Evolutionary conservation across 441 rosid species (phyloP).

Genomic region (Syzygium malaccense): DNA sequence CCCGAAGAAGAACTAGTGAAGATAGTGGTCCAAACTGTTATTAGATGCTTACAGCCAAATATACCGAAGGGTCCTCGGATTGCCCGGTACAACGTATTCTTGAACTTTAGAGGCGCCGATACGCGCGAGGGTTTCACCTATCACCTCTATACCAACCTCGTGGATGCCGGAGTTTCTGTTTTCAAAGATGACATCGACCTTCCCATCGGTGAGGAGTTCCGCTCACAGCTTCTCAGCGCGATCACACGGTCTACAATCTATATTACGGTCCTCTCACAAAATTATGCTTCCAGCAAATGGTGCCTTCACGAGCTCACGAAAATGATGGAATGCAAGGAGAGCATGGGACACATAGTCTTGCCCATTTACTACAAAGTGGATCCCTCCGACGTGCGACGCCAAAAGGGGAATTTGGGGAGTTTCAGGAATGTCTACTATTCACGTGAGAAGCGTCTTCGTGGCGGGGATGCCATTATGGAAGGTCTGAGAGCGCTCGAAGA

Average conservation of each 20-base stretch:
- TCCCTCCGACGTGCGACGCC: no score
- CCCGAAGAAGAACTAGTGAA: background rate
- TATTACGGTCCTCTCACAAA: fast-evolving
- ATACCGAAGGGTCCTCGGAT: background rate
- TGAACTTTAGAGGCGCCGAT: background rate
- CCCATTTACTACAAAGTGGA: background rate
- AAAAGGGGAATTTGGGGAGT: no score
- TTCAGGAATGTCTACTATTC: no score
- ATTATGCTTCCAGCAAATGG: background rate
- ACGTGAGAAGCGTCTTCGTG: no score
- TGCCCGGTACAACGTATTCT: background rate
- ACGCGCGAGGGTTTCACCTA: background rate
- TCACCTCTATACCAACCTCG: background rate
- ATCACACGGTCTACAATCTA: background rate
- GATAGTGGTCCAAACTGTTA: background rate
- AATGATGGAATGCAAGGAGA: background rate
- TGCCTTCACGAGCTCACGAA: background rate
- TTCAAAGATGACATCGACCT: background rate
- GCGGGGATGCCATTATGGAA: background rate
- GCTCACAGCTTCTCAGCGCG: background rate
- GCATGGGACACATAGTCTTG: background rate
- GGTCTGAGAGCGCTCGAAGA: no score
- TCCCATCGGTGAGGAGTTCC: background rate
- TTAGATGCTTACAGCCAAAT: background rate
- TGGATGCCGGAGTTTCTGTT: background rate